Conservation (phyloP, 306 rosid genomes). For the Mimosa pudica region DNA sequence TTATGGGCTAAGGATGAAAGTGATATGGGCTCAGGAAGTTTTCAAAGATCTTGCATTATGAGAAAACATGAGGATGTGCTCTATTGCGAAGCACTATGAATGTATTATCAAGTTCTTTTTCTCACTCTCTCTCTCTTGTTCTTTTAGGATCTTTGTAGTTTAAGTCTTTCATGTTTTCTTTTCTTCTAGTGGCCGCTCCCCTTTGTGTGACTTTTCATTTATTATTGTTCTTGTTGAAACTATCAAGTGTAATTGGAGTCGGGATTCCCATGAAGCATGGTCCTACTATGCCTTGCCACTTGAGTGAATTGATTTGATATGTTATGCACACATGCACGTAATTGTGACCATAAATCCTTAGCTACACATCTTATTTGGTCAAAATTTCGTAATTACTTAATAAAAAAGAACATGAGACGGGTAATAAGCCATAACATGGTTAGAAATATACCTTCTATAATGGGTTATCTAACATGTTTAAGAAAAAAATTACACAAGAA, state of each 20-base stretch:
- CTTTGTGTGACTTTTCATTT: background rate
- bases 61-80: background rate
- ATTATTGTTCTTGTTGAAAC: background rate
- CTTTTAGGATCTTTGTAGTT: background rate
- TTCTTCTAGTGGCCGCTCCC: background rate
- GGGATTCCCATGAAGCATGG: background rate
- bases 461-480: background rate
- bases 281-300: background rate
- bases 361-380: background rate
- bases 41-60: background rate
- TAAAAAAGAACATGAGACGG: background rate
- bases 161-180: background rate
- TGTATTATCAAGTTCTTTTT: background rate
- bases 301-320: background rate
- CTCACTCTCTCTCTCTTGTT: background rate
- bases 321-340: background rate
- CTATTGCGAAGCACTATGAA: background rate
- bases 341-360: background rate
- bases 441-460: background rate
- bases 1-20: background rate
- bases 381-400: too few species aligned
- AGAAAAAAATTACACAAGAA: background rate
- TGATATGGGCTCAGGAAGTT: background rate
- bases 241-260: background rate
- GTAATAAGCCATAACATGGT: background rate